Evolutionary conservation across 805 yeast species (phyloP), one percentile per base, ranked within the genome.

Genomic region (Hagleromyces aurorensis): DNA sequence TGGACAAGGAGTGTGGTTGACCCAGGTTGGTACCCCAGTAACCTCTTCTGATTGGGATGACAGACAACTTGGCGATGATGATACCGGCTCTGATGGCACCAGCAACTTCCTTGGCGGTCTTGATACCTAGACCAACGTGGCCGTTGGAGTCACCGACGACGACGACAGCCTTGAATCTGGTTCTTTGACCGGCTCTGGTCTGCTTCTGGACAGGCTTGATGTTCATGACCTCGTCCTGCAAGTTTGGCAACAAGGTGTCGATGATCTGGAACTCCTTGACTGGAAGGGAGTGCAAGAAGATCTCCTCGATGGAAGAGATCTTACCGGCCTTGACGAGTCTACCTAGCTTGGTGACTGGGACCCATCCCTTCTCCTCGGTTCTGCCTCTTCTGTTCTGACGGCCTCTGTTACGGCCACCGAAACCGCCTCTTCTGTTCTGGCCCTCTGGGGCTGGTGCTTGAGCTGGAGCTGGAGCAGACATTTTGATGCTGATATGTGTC

Each of bases 101-200:
- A 59, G 98, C 98, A 63, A 91, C 96, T 76, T 91, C 98, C 86
- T 91, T 91, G 61, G 98, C 95, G 67, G 97, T 89, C 86, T 91
- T 91, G 76, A 91, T 86, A 76, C 98, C 98, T 67, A 91, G 81
- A 84, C 98, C 98, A 72, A 91, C 96, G 78, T 91, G 98, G 69
- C 98, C 98, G 85, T 86, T 85, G 63, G 87, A 74, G 77, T 91
- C 98, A 77, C 98, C 98, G 67, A 91, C 86, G 64, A 91, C 86
- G 65, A 91, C 97, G 63, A 91, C 94, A 70, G 97, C 98, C 91
- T 93, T 93, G 81, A 91, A 87, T 79, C 98, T 86, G 73, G 97
- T 91, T 80, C 98, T 89, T 79, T 91, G 98, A 86, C 98, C 98
- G 62, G 98, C 98, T 74, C 95, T 79, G 78, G 98, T 91, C 75